Evolutionary conservation across 148 eudicot species (phyloP).

Genomic region (Nepenthes mirabilis): DNA sequence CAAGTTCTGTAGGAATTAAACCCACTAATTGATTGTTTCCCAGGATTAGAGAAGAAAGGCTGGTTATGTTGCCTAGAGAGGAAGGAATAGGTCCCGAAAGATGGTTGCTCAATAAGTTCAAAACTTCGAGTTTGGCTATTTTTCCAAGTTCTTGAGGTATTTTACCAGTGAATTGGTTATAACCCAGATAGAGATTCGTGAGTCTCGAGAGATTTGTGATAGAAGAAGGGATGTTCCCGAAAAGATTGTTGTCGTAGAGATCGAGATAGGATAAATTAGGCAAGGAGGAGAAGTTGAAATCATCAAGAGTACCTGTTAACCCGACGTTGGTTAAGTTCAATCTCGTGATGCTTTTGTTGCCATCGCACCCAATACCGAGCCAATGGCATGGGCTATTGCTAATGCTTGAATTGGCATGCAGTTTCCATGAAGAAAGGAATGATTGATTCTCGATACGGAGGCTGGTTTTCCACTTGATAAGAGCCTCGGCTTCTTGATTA

Average conservation of each 20-base stretch:
- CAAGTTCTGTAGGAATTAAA: slow-evolving; percentile 23
- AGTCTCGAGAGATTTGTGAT: slow-evolving; percentile 20
- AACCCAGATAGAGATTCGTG: slow-evolving; percentile 23
- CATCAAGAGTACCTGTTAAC: slow-evolving; percentile 15
- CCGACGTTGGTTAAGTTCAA: slow-evolving; percentile 24
- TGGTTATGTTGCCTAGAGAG: slow-evolving; percentile 18
- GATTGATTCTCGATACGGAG: slow-evolving; percentile 11
- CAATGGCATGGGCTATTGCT: slow-evolving; percentile 17
- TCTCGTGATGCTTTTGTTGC: slow-evolving; percentile 11
- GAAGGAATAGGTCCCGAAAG: slow-evolving; percentile 32
- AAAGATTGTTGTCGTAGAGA: slow-evolving; percentile 21
- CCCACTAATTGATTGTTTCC: slow-evolving; percentile 25
- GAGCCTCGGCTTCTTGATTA: slow-evolving; percentile 21
- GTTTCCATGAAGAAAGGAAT: slow-evolving; percentile 20
- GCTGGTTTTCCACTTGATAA: slow-evolving; percentile 25
- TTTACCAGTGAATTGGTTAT: slow-evolving; percentile 18
- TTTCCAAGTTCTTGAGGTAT: slow-evolving; percentile 24
- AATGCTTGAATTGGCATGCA: slow-evolving; percentile 2
- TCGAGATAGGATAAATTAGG: slow-evolving; percentile 20
- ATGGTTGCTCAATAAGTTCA: slow-evolving; percentile 21
- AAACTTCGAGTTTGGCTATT: slow-evolving; percentile 13
- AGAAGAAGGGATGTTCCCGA: slow-evolving; percentile 20
- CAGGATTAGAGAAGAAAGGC: slow-evolving; percentile 15
- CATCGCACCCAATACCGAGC: slow-evolving; percentile 29
- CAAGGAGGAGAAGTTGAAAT: slow-evolving; percentile 17